Base-by-base conservation (phyloP, 805 yeast genomes). In the Metschnikowia gelsemii region DNA sequence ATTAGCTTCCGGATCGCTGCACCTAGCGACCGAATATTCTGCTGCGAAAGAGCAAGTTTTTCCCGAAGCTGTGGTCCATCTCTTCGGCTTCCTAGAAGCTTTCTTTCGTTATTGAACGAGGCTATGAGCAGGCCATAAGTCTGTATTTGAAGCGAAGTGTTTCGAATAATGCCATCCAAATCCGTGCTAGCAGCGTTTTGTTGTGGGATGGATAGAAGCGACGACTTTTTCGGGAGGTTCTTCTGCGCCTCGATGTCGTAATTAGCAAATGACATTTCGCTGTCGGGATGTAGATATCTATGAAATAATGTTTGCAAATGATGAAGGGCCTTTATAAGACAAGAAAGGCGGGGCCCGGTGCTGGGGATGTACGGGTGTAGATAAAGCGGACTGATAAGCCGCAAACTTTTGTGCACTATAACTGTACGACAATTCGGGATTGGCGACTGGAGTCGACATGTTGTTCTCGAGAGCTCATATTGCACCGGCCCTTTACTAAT, bases 231-330 rank as follows among this genome's bases (percentile, higher is more conserved):
- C 6, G 37, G 40, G 9, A 30, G 9, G 30, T 55, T 47, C 28
- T 51, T 63, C 47, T 76, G 80, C 1, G 80, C 75, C 53, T 76
- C 80, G 9, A 69, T 38, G 52, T 76, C 80, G 45, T 62, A 64
- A 41, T 74, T 73, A 29, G 80, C 80, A 64, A 76, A 76, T 11
- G 82, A 76, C 82, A 76, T 76, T 9, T n/a, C 18, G 16, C 12
- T 5, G 7, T 13, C 25, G 29, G 6, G 29, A 8, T 26, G 32
- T 28, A 20, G 14, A 12, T 17, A n/a, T 11, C 12, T 31, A 5
- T 17, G 13, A n/a, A 6, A 6, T 13, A 22, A n/a, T 9, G 13
- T 34, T 14, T 34, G n/a, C n/a, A n/a, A n/a, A n/a, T n/a, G n/a
- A n/a, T n/a, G n/a, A n/a, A n/a, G n/a, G n/a, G n/a, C n/a, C n/a